Evolutionary conservation across 352 stramenopile species (phyloP).

Genomic region (Pythium phragmiticola): DNA sequence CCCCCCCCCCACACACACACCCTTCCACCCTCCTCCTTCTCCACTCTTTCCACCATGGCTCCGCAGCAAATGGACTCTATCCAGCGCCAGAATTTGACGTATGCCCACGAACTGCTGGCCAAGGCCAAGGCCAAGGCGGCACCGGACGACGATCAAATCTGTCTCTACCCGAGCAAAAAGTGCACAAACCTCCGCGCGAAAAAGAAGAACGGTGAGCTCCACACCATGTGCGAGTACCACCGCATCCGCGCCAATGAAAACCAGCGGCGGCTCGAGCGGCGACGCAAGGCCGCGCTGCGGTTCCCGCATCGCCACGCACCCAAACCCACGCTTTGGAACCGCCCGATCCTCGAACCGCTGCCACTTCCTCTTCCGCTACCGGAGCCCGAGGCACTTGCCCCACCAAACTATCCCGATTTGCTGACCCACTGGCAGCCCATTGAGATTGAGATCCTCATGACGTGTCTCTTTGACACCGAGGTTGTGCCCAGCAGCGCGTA

Average conservation of each 20-base stretch:
- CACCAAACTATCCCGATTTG: conserved; percentile 8
- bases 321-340: conserved; percentile 28
- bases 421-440: conserved; percentile 24
- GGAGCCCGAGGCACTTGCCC: conserved; percentile 7
- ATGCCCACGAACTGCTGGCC: conserved; percentile 2
- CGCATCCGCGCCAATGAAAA: conserved; percentile 82
- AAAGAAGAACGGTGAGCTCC: conserved; percentile 80
- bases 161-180: conserved; percentile 80
- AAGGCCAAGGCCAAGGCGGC: conserved; percentile 6
- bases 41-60: neutral
- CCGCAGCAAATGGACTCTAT: neutral
- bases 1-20: neutral
- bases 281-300: conserved; percentile 42
- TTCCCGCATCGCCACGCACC: conserved; percentile 11
- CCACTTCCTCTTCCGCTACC: conserved; percentile 13
- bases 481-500: neutral
- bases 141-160: conserved; percentile 33
- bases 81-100: neutral
- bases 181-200: conserved; percentile 78
- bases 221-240: conserved; percentile 87
- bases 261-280: conserved; percentile 77
- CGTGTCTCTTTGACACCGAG: conserved; percentile 29
- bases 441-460: conserved; percentile 31
- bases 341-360: conserved; percentile 23
- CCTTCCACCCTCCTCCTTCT: neutral